Conservation (phyloP, 257 asterid genomes). For the Petrea volubilis region DNA sequence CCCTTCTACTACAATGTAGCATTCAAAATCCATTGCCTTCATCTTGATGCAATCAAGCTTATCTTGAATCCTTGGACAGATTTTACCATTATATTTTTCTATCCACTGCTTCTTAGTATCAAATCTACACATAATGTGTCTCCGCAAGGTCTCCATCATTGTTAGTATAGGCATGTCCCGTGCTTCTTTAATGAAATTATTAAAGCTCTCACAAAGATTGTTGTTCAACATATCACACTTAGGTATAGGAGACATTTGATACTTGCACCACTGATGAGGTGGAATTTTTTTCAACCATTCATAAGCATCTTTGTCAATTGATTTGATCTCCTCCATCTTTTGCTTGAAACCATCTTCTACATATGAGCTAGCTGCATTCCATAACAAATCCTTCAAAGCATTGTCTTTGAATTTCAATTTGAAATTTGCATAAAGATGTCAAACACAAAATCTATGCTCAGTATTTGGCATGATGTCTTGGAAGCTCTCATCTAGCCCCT, state of each 20-base stretch:
- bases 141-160: background rate
- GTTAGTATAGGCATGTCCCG: background rate
- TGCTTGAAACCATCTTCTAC: no score
- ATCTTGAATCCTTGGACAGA: background rate
- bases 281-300: background rate
- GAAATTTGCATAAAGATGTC: no score
- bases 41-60: background rate
- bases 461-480: no score
- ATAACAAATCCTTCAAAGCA: no score
- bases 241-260: background rate
- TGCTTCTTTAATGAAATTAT: background rate
- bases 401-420: no score
- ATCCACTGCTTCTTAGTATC: background rate
- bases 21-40: background rate
- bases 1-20: no score
- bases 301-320: no score
- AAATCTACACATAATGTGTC: background rate
- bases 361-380: no score
- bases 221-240: background rate
- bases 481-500: no score
- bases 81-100: background rate
- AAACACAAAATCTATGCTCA: no score
- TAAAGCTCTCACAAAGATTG: background rate
- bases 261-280: background rate
- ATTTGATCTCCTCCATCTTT: no score